Percentiles rank a stretch among this genome's conserved stretches.
Evolutionary conservation across 768 basidiomycete species (phyloP).

Genomic region (Phylloporus arenicola): DNA sequence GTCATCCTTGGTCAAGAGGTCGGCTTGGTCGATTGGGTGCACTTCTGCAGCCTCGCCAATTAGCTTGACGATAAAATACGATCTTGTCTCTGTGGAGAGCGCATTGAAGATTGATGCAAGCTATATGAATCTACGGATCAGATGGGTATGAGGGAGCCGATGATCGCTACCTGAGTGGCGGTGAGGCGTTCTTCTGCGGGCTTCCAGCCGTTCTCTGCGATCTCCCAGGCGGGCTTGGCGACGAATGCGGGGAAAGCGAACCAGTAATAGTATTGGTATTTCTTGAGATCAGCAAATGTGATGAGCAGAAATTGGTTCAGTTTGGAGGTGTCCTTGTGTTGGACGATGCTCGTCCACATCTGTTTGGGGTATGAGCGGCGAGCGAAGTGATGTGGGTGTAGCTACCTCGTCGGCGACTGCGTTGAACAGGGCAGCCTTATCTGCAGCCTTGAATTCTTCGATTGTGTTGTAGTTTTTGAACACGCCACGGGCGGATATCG

Average conservation of each 20-base stretch:
- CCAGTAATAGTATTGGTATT: constrained; percentile 98
- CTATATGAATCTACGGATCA: constrained; percentile 27
- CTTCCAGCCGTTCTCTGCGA: constrained; percentile 56
- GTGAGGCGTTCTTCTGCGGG: constrained; percentile 42
- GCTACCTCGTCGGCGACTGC: constrained; percentile 60
- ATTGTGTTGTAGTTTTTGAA: constrained; percentile 97
- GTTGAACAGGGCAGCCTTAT: constrained; percentile 86
- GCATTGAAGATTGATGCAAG: constrained; percentile 49
- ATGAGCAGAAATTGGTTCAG: constrained; percentile 83
- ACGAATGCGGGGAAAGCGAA: constrained; percentile 94
- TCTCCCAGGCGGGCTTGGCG: constrained; percentile 87
- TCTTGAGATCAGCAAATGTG: constrained; percentile 96
- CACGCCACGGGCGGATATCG: constrained; percentile 53
- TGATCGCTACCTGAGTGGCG: constrained; percentile 34
- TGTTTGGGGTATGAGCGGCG: constrained; percentile 22
- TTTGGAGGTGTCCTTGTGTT: constrained; percentile 46
- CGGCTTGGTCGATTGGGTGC: constrained; percentile 52
- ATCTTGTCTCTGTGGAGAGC: constrained; percentile 36
- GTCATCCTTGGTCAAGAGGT: constrained; percentile 50
- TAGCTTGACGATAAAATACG: constrained; percentile 61
- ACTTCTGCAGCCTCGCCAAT: constrained; percentile 35
- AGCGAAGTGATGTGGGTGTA: not conserved
- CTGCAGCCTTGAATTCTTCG: constrained; percentile 87
- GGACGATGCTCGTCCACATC: constrained; percentile 65
- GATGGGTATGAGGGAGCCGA: not conserved